Base-by-base conservation (phyloP, 2,329 filamentous ascomycete genomes). In the Torrubiella hemipterigena region DNA sequence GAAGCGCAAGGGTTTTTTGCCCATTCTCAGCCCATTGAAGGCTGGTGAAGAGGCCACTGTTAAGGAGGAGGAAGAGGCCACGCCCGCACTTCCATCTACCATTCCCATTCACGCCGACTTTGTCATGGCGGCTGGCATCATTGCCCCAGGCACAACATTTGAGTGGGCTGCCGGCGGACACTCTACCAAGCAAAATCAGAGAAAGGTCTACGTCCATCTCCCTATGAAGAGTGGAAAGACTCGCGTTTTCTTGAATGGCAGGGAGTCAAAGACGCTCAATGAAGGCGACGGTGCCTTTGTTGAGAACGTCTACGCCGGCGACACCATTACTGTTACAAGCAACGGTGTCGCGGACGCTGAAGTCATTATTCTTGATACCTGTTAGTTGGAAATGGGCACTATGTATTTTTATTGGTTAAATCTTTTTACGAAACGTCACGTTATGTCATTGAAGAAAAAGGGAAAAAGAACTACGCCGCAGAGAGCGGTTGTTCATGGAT, bases 81-180 rank as follows among this genome's bases (percentile, higher is more conserved):
- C 73, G 38, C 75, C 81, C 0, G 57, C 56, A 3, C 59, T 81
- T 14, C 58, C 67, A 2, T 68, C 62, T n/a, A 79, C 78, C 0
- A 93, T 93, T 40, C 81, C 83, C 7, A 78, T 93, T 33, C 81
- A 93, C 50, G 80, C 84, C 9, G 84, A 93, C 57, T 69, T 93
- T 30, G 75, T 80, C 37, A 91, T 93, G 82, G 75, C 72, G 21
- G 84, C 84, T 0, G 77, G 76, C 6, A 74, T 93, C 34, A 70
- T 93, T 33, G 67, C 63, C 7, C 75, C 81, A 0, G 66, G 68
- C 17, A 65, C 65, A 47, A 67, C 57, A 25, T 87, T 89, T 36
- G 67, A 71, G 44, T 91, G 86, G 71, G 73, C 65, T 7, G 59
- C 89, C 14, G 85, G 86, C 9, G 76, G 52, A 28, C 63, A 61